phyloP scores from a whole-genome alignment of 192 early-diverging fungal species.

The Geranomyces variabilis region DNA sequence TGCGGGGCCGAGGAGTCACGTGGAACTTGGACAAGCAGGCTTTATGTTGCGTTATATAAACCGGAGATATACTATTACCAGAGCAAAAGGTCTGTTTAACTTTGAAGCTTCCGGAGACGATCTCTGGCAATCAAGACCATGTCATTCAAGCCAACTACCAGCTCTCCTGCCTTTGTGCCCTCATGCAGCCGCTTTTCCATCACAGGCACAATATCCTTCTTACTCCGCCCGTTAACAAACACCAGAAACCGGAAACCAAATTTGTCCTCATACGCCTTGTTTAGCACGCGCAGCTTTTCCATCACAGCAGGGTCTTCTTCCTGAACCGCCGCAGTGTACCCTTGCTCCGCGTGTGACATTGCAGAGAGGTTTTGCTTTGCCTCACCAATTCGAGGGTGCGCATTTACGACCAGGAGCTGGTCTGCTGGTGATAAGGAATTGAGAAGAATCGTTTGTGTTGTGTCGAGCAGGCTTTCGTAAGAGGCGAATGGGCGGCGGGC shows the following conservation, averaged over 20 bases:
- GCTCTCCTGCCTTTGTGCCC: conserved; percentile 65
- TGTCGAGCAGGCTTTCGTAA: conserved; percentile 67
- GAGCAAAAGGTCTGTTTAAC: no score
- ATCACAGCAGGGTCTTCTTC: conserved; percentile 36
- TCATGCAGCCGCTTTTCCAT: conserved; percentile 69
- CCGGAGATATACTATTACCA: no score
- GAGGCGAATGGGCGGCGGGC: conserved; percentile 58
- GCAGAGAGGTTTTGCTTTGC: conserved; percentile 36
- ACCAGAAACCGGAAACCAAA: conserved; percentile 58
- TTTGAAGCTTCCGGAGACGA: no score
- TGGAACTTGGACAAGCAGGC: no score
- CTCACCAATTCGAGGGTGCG: conserved; percentile 84
- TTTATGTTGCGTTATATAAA: no score
- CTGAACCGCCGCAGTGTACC: conserved; percentile 10
- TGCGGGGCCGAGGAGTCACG: no score
- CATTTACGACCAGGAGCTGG: conserved; percentile 81
- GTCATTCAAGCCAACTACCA: conserved; percentile 61
- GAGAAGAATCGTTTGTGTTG: conserved; percentile 41
- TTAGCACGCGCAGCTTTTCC: conserved; percentile 37
- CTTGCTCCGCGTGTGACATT: conserved; percentile 39
- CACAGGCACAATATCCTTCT: conserved; percentile 75
- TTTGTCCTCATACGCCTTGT: conserved; percentile 49
- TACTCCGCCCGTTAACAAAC: conserved; percentile 58
- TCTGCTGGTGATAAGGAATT: conserved; percentile 52
- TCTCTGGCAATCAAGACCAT: no score